Evolutionary conservation across 2,329 filamentous ascomycete species (phyloP).

Genomic region (Ascochyta viciae-villosae): DNA sequence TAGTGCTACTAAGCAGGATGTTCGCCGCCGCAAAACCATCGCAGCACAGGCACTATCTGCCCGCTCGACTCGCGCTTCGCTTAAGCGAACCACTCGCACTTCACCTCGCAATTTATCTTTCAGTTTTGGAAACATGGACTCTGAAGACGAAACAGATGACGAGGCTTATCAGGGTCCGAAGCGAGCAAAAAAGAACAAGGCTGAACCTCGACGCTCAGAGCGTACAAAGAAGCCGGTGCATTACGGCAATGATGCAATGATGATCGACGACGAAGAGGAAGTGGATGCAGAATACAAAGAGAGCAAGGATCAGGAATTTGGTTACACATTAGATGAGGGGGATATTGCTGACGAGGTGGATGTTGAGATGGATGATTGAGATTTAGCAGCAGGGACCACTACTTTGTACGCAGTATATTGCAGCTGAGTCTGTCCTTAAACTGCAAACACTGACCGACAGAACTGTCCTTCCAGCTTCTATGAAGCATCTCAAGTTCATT

Average conservation of each 20-base stretch:
- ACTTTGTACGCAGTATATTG: too few species aligned
- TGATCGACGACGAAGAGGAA: not conserved
- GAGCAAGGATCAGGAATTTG: not conserved
- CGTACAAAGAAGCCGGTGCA: not conserved
- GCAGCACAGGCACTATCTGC: not conserved
- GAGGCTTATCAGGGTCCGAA: constrained; percentile 4
- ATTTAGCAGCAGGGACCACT: too few species aligned
- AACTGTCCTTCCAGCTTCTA: too few species aligned
- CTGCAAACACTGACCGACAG: too few species aligned
- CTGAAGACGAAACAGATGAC: not conserved
- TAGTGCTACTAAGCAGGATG: not conserved
- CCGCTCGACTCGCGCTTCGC: not conserved
- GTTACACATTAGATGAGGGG: not conserved
- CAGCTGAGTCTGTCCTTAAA: too few species aligned
- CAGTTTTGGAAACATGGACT: not conserved
- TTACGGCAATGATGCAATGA: not conserved
- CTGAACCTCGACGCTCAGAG: not conserved
- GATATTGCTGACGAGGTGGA: not conserved
- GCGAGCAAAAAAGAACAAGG: not conserved
- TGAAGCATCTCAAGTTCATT: too few species aligned
- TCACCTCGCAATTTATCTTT: not conserved
- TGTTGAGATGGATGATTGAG: too few species aligned
- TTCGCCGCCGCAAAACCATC: not conserved
- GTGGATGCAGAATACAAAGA: not conserved
- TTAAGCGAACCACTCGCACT: not conserved